Conservation (phyloP, 208 protist species). For the Phytomonas francai region DNA sequence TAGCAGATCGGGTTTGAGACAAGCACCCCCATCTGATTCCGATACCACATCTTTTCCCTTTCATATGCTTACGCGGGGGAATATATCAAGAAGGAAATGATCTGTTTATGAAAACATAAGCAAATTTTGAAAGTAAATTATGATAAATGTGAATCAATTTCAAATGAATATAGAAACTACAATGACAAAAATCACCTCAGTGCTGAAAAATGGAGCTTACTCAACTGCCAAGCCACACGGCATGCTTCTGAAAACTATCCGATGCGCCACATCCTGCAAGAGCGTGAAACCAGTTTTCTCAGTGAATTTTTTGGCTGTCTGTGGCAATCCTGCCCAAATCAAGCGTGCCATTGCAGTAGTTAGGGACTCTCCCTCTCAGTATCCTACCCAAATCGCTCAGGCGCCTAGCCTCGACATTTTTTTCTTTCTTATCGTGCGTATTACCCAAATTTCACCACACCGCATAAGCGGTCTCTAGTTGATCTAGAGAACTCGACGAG, state of each 20-base stretch:
- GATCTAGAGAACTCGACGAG: no score
- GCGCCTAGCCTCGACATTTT: not conserved
- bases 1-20: not conserved
- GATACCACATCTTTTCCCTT: not conserved
- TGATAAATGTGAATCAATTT: not conserved
- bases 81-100: no score
- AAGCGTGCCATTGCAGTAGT: not conserved
- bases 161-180: not conserved
- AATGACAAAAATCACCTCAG: not conserved
- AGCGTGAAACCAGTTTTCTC: not conserved
- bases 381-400: not conserved
- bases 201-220: not conserved
- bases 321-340: not conserved
- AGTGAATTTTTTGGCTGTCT: not conserved
- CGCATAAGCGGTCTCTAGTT: no score
- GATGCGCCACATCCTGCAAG: not conserved
- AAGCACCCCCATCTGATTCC: not conserved
- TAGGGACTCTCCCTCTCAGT: not conserved
- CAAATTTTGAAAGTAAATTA: not conserved
- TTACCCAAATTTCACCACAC: no score
- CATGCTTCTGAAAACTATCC: not conserved
- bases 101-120: not conserved
- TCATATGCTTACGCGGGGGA: not conserved
- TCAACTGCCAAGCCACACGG: not conserved
- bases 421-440: no score